Evolutionary conservation across 192 early-diverging fungal species (phyloP), one percentile per base, ranked within the genome.

Genomic region (Blastocladiella britannica): DNA sequence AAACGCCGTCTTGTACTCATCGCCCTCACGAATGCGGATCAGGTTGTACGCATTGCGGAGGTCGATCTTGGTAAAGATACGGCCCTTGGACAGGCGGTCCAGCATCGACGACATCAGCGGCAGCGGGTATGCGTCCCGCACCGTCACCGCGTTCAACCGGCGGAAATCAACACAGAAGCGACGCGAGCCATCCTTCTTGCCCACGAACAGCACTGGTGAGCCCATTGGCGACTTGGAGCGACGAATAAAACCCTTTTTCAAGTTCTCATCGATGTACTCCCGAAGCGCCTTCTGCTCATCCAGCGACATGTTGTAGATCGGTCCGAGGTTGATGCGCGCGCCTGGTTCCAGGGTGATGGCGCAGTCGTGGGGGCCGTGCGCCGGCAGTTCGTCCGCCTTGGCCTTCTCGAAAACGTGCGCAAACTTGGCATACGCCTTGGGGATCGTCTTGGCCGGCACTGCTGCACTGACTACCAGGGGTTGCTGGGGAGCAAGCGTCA

Each of bases 1-100:
- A 51, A 75, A 78, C 5, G 76, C 68, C 24, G 68, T 77, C 52
- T 77, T 77, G 0, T 26, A 25, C 0, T 66, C 52, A 26, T 79
- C 70, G 0, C 27, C 60, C 28, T 59, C n/a, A 12, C 52, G 1
- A 0, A 80, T 60, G 0, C 62, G 57, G 0, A 80, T 59, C 54
- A 70, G 68, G 31, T 77, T 56, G 56, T 72, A 83, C 0, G 66
- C 75, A 8, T 53, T 59, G 0, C 37, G 30, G 27, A 67, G 53
- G 29, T 68, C 64, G 8, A 68, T 7, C 47, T 59, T 55, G 20
- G 28, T 57, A 52, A 65, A 68, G 25, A 54, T 54, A 1, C 31
- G 4, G 6, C 31, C 4, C 9, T 7, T 7, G 9, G 18, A 5
- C 4, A 37, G 7, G 31, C 4, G 31, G 6, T 15, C 7, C 31